Percentiles rank a stretch among this genome's conserved stretches.
Evolutionary conservation across 768 basidiomycete genomes (phyloP).

Genomic region (Lactarius pseudohatsudake): DNA sequence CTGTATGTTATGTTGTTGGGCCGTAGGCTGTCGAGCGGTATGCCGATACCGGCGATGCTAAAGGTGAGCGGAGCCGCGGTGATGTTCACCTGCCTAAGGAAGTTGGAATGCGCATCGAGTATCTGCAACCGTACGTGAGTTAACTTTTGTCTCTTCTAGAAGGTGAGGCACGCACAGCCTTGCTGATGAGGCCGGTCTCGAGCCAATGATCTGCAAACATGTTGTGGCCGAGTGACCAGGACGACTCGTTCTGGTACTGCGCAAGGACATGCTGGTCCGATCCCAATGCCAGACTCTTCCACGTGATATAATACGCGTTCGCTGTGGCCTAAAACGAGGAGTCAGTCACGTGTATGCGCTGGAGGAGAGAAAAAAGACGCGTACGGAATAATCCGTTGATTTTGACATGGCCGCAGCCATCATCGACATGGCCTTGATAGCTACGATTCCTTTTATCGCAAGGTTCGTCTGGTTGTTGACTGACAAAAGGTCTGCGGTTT

Average conservation of each 20-base stretch:
- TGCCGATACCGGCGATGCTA: constrained; percentile 6
- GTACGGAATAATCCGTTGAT: constrained; percentile 6
- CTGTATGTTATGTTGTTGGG: constrained; percentile 15
- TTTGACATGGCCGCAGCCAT: constrained; percentile 5
- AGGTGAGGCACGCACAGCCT: constrained; percentile 7
- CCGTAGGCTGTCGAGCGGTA: constrained; percentile 24
- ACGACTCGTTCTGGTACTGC: constrained; percentile 16
- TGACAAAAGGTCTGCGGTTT: constrained; percentile 2
- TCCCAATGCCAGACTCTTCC: constrained; percentile 19
- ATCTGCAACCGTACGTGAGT: constrained; percentile 7
- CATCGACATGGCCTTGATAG: constrained; percentile 25
- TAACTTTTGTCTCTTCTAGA: not conserved
- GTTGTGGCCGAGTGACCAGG: constrained; percentile 27
- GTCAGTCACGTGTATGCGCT: not conserved
- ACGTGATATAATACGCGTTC: constrained; percentile 5
- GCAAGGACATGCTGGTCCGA: constrained; percentile 20
- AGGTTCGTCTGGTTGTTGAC: constrained; percentile 24
- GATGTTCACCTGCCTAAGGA: constrained; percentile 13
- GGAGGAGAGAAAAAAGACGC: not conserved
- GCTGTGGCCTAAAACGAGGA: constrained; percentile 7
- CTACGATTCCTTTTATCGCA: constrained; percentile 28
- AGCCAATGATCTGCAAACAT: constrained; percentile 27
- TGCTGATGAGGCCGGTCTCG: constrained; percentile 16
- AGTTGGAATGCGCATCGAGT: constrained; percentile 18
- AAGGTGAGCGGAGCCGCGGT: not conserved